These are phyloP conservation scores for Podospora bellae-mahoneyi DNA, from an alignment of 495 filamentous ascomycete species.

Conservation along the genomic window DNA sequence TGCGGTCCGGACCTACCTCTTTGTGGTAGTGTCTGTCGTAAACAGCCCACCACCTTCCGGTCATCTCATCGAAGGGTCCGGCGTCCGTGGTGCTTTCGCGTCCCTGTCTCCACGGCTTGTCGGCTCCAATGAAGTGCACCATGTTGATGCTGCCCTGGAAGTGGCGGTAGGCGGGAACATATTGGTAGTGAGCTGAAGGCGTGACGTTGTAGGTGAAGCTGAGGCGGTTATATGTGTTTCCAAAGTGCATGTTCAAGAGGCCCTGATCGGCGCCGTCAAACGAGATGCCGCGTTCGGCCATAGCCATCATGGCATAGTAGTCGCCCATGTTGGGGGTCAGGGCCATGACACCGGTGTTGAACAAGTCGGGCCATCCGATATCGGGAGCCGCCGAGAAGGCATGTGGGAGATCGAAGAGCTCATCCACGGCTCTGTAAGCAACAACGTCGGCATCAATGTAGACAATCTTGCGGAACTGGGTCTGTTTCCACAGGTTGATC, in stretches of 20 bases:
- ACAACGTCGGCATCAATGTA: slow-evolving; percentile 93
- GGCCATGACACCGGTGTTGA: slow-evolving; percentile 96
- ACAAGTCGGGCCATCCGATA: slow-evolving; percentile 96
- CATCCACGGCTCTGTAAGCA: slow-evolving; percentile 81
- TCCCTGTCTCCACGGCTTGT: slow-evolving; percentile 84
- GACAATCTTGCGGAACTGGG: slow-evolving; percentile 83
- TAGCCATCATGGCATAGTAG: slow-evolving; percentile 75
- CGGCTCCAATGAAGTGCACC: slow-evolving; percentile 87
- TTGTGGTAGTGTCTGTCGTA: slow-evolving; percentile 79
- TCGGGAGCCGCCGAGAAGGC: slow-evolving; percentile 90
- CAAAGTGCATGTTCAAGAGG: slow-evolving; percentile 91
- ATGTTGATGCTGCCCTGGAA: slow-evolving; percentile 82
- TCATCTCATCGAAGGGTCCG: slow-evolving; percentile 74
- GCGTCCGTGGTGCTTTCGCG: slow-evolving; percentile 53
- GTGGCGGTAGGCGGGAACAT: slow-evolving; percentile 89
- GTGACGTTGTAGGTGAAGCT: slow-evolving; percentile 98
- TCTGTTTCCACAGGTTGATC: slow-evolving; percentile 89
- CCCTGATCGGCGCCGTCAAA: slow-evolving; percentile 99
- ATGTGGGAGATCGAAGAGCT: slow-evolving; percentile 74
- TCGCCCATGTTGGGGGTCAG: slow-evolving; percentile 82
- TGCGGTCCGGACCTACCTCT: slow-evolving; percentile 37
- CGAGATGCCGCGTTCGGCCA: slow-evolving; percentile 81
- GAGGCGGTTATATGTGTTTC: slow-evolving; percentile 72
- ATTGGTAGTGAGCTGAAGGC: slow-evolving; percentile 90
- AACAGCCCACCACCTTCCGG: slow-evolving; percentile 84